Base-by-base conservation (phyloP, 352 stramenopile genomes). In the Phytopythium oedochilum region DNA sequence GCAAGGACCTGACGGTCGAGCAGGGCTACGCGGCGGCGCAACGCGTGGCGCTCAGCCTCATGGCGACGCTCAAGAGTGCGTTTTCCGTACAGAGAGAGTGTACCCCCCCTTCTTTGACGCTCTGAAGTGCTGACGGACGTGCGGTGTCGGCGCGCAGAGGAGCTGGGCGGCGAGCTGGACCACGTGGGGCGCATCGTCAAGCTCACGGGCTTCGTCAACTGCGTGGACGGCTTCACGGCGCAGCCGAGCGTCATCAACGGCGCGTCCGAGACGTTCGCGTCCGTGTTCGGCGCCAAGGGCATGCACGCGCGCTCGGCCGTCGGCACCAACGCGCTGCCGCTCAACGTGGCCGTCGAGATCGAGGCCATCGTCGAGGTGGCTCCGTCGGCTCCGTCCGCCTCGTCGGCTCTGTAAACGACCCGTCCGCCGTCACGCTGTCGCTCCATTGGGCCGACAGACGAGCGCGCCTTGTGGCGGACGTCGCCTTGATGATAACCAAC, bases 261-360 rank as follows among this genome's bases (percentile, higher is more conserved):
- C 57, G 91, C 87, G 42, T 98, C 88, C 11, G 94, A 99, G 76
- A 81, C 98, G 6, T 88, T 94, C 59, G 71, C 71, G 46, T 88
- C 97, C 62, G 86, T 97, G n/a, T 97, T 98, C 64, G 81, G 84
- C 31, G 75, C 96, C 53, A 94, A 92, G 66, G 89, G 89, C 39
- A 73, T 88, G 42, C 89, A 97, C 67, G 88, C 95, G 31, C 82
- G 97, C 60, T 98, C 89, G 65, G 97, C 97, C 32, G 95, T 99
- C 49, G 96, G 97, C 59, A 98, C 95, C 14, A 98, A 97, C 71
- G 94, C 94, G 14, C 72, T 99, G 50, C 96, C 97, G 40, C 73
- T 99, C 36, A 97, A 98, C 63, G 92, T 98, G 46, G 86, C 92
- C 40, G 96, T 99, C 9, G 96, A 99, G 80, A 88, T 99, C 32